Evolutionary conservation across 768 basidiomycete genomes (phyloP), one percentile per base, ranked within the genome.

Genomic region (Myochromella boudieri): DNA sequence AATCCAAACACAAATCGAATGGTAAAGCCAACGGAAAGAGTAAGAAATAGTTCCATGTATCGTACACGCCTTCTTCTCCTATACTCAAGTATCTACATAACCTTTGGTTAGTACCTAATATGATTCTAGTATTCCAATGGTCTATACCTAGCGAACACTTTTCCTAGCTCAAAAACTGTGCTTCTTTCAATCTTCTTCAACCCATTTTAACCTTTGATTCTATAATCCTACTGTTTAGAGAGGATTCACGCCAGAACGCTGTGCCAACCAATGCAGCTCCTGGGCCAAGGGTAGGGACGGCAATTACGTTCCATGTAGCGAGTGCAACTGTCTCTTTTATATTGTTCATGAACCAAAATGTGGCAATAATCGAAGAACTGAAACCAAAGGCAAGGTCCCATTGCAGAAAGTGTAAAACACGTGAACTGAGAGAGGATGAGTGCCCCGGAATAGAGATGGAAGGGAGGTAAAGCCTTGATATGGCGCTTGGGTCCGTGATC

Each of bases 211-310:
- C 29, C 29, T 28, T 15, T 27, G 17, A 38, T 8, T 10, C 20
- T 38, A 6, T 38, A 20, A 20, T 6, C 15, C 42, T 45, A 18
- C 10, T 22, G n/a, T 54, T 34, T 2, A 56, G 51, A 3, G 37
- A 38, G 1, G 64, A 58, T 56, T 82, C 80, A 47, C 76, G 67
- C 77, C 77, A 79, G 37, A 81, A 59, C 24, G 73, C 65, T 2
- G 74, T 65, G 2, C 70, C 78, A 15, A 68, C 62, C 24, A 80
- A 58, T 1, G 77, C 72, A 31, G 81, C 80, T 8, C 80, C 76
- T 3, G 77, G 79, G 2, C 80, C 81, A 18, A 80, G 28, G 6
- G 70, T 22, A 3, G 71, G 63, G 6, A 67, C 68, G 6, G 70
- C 69, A n/a, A 74, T 17, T 0, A 60, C 42, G 53, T 75, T 68